Percentiles rank a stretch among this genome's conserved stretches.
phyloP scores from a whole-genome alignment of 177 flowering plant species.

The Vitis hybrid region DNA sequence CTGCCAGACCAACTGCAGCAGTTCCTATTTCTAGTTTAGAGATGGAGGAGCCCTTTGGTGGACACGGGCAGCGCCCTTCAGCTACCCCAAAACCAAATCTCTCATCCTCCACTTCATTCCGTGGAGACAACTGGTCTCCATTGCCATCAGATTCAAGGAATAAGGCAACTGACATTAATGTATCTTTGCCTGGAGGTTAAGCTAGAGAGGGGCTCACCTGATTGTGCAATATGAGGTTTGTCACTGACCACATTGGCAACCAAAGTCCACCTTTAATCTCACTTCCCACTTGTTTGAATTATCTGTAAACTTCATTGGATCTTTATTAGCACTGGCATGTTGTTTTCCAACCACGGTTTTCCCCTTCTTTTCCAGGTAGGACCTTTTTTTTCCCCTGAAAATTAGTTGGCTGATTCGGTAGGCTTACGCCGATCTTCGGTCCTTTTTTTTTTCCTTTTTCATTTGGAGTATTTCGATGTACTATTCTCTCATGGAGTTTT shows the following conservation, averaged over 20 bases:
- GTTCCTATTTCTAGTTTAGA: constrained; percentile 59
- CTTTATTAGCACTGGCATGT: constrained; percentile 1
- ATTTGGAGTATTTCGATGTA: constrained; percentile 27
- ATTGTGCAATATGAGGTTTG: constrained; percentile 14
- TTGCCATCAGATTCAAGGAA: constrained; percentile 60
- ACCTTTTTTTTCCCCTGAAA: not conserved
- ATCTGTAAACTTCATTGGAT: constrained; percentile 30
- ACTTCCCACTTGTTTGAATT: constrained; percentile 16
- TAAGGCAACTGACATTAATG: constrained; percentile 73
- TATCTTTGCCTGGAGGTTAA: constrained; percentile 53
- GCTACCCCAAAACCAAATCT: constrained; percentile 39
- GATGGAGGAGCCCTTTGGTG: constrained; percentile 33
- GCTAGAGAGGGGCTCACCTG: not conserved
- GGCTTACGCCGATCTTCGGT: constrained; percentile 2
- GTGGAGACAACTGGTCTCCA: constrained; percentile 71
- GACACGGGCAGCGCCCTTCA: constrained; percentile 30
- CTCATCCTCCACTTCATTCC: constrained; percentile 50
- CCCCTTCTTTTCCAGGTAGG: not conserved
- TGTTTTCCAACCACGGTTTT: constrained; percentile 6
- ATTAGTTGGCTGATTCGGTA: constrained; percentile 27
- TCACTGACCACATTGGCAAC: constrained; percentile 31
- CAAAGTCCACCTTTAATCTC: constrained; percentile 13
- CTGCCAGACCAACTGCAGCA: constrained; percentile 38
- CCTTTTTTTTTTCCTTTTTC: constrained; percentile 18
- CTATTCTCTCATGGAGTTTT: constrained; percentile 10